Conservation (phyloP, 129 eudicot species). For the Helianthus annuus region HanXRQr2.0-SUNRISE NC_035445.2:155796473-155796972, state of each 20-base stretch:
- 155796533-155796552: slow-evolving; percentile 56
- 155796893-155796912: slow-evolving; percentile 48
- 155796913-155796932: slow-evolving; percentile 78
- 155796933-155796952: too few species aligned
- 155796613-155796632: too few species aligned
- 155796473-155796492: slow-evolving; percentile 9
- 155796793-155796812: slow-evolving; percentile 44
- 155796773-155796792: slow-evolving; percentile 20
- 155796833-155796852: slow-evolving; percentile 63
- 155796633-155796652: slow-evolving; percentile 80
- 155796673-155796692: slow-evolving; percentile 62
- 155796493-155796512: neutral
- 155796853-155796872: slow-evolving; percentile 93
- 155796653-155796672: slow-evolving; percentile 59
- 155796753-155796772: neutral
- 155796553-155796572: slow-evolving; percentile 93
- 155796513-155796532: neutral
- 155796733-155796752: too few species aligned
- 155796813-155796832: slow-evolving; percentile 21
- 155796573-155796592: slow-evolving; percentile 97
- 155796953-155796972: too few species aligned
- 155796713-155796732: slow-evolving; percentile 75
- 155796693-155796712: slow-evolving; percentile 86
- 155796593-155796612: too few species aligned
- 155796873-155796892: slow-evolving; percentile 49